Base-by-base conservation (phyloP, 805 yeast genomes). In the Barnettozyma siamensis region DNA sequence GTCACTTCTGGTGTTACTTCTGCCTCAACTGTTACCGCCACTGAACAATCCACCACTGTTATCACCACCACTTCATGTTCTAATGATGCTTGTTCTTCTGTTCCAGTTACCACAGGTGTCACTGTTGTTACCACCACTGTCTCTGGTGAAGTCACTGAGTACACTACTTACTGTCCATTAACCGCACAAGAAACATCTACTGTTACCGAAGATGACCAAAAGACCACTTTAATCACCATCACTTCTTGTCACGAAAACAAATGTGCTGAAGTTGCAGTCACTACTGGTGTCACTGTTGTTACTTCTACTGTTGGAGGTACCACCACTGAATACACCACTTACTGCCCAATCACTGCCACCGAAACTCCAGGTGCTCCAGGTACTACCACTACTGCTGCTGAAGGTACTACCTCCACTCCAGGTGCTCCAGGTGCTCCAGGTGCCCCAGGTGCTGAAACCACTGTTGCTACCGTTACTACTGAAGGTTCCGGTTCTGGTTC, bases 141-240 rank as follows among this genome's bases (percentile, higher is more conserved):
- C 30, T 17, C 37, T 17, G 54, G 54, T 42, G 46, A 31, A 5
- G 48, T 40, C 11, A 48, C 53, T 33, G 49, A 39, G 33, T 47
- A 44, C 50, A 44, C 53, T 31, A 47, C 54, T 35, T 43, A 57
- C 40, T 27, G 31, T 34, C 31, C 33, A 19, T 28, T 20, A 28
- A 17, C 33, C 2, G 33, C 29, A 8, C 19, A 18, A 53, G n/a
- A n/a, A n/a, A n/a, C 57, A 44, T 50, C 57, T 34, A 47, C 55
- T 40, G 46, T 41, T 35, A 47, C 58, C 31, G 51, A 36, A 9
- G 34, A 26, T 24, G 34, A 46, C 5, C 35, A 39, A 27, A 40
- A 49, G 19, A 57, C 66, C 47, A 59, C 65, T 33, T 42, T 55
- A 31, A 51, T 52, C 40, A 57, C 65, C 33, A 49, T 64, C 47